phyloP scores from a whole-genome alignment of 495 filamentous ascomycete species.

The Friedmanniomyces simplex region DNA sequence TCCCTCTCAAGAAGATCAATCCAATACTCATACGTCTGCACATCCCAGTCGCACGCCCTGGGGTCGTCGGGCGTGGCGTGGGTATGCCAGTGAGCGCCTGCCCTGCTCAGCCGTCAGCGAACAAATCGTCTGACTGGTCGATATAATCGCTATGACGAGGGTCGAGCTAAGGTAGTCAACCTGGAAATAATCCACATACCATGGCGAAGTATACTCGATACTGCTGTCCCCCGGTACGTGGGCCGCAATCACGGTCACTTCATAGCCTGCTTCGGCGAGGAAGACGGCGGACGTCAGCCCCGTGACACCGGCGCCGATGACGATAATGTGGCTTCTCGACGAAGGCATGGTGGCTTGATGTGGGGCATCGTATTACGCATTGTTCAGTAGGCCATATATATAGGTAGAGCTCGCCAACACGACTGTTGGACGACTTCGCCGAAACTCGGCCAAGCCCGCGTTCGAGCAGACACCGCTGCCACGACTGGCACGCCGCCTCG shows the following conservation, averaged over 20 bases:
- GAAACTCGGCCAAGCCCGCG: no score
- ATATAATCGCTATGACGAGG: no score
- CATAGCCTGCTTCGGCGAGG: constrained; percentile 34
- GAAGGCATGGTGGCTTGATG: not conserved
- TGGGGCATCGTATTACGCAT: not conserved
- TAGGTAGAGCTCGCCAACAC: no score
- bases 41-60: constrained; percentile 30
- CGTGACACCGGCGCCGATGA: constrained; percentile 36
- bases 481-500: no score
- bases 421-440: no score
- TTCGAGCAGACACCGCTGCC: no score
- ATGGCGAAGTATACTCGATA: constrained; percentile 34
- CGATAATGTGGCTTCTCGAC: not conserved
- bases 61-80: constrained; percentile 25
- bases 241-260: constrained; percentile 37
- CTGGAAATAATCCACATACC: constrained; percentile 27
- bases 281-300: constrained; percentile 39
- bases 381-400: no score
- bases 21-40: constrained; percentile 31
- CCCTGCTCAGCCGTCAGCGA: constrained; percentile 21
- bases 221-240: constrained; percentile 32
- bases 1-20: constrained; percentile 18
- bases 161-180: no score
- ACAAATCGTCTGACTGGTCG: no score
- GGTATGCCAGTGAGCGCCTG: constrained; percentile 36